These are phyloP conservation scores for Platanthera guangdongensis DNA, from an alignment of 106 monocot genomes.

Conservation along the genomic window DNA sequence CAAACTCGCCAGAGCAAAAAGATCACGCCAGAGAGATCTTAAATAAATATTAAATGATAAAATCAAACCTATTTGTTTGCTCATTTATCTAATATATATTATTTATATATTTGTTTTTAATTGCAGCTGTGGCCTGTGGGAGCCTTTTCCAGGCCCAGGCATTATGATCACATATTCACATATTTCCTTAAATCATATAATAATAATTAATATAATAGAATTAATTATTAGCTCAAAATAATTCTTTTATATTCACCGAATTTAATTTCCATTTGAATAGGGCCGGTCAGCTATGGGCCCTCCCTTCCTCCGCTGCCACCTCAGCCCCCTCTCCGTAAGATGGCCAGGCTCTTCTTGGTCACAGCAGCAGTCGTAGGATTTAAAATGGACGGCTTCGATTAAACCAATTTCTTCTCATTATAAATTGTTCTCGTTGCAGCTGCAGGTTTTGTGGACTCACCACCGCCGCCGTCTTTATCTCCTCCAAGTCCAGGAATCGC, in stretches of 20 bases:
- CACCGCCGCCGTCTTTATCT: conserved; percentile 12
- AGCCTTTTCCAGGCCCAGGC: conserved; percentile 46
- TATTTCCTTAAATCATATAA: too few species aligned
- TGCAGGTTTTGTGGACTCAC: background rate
- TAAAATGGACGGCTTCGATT: background rate
- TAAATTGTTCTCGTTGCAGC: background rate
- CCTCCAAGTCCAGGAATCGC: background rate
- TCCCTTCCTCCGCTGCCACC: conserved; percentile 4
- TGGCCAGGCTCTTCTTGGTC: background rate
- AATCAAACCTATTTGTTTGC: too few species aligned
- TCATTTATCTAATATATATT: too few species aligned
- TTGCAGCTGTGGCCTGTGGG: conserved; percentile 39
- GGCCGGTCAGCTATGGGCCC: conserved; percentile 11
- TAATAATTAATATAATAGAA: background rate
- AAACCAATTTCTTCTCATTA: background rate
- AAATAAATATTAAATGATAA: too few species aligned
- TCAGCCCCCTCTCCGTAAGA: conserved; percentile 9
- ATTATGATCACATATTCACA: background rate
- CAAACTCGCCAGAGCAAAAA: too few species aligned
- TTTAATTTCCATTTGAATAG: background rate
- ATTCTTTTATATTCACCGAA: too few species aligned
- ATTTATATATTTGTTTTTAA: background rate
- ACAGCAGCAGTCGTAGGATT: background rate
- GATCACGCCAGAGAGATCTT: too few species aligned
- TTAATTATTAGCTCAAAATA: background rate